Conservation (phyloP, 2,329 filamentous ascomycete species). For the Fusarium chlamydosporum region DNA sequence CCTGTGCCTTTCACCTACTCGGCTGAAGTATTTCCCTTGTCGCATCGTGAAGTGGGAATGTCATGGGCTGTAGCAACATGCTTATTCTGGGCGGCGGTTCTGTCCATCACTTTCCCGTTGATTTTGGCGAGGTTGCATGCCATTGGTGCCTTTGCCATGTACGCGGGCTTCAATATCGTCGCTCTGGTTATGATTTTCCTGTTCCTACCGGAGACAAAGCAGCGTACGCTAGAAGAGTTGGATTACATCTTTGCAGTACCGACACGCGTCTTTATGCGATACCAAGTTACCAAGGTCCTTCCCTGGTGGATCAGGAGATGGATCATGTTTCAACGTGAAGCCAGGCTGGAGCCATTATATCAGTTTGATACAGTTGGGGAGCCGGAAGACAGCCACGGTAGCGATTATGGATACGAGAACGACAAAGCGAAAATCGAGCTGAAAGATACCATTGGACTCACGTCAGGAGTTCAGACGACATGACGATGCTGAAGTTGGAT, state of each 20-base stretch:
- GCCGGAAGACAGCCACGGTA: slow-evolving; percentile 52
- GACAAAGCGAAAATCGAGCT: slow-evolving; percentile 59
- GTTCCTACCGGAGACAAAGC: slow-evolving; percentile 72
- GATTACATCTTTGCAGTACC: slow-evolving; percentile 74
- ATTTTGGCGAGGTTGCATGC: slow-evolving; percentile 63
- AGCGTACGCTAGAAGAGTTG: slow-evolving; percentile 66
- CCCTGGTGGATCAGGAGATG: slow-evolving; percentile 74
- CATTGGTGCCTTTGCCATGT: slow-evolving; percentile 67
- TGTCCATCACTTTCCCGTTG: slow-evolving; percentile 74
- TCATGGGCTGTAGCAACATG: slow-evolving; percentile 77
- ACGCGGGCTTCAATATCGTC: slow-evolving; percentile 68
- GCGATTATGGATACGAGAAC: slow-evolving; percentile 54
- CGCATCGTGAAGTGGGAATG: slow-evolving; percentile 80
- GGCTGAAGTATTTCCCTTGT: slow-evolving; percentile 78
- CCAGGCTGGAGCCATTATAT: slow-evolving; percentile 60
- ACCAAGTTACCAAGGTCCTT: slow-evolving; percentile 68
- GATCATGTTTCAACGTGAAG: slow-evolving; percentile 65
- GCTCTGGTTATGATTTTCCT: slow-evolving; percentile 70
- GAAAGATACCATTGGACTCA: slow-evolving; percentile 56
- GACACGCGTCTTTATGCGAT: slow-evolving; percentile 68
- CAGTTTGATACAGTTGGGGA: slow-evolving; percentile 56
- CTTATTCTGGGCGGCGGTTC: slow-evolving; percentile 70
- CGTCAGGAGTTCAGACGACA: slow-evolving; percentile 41
- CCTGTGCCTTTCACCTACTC: slow-evolving; percentile 77
- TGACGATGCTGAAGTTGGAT: slow-evolving; percentile 16